Evolutionary conservation across 129 eudicot species (phyloP).

Genomic region (Glebionis coronaria): DNA sequence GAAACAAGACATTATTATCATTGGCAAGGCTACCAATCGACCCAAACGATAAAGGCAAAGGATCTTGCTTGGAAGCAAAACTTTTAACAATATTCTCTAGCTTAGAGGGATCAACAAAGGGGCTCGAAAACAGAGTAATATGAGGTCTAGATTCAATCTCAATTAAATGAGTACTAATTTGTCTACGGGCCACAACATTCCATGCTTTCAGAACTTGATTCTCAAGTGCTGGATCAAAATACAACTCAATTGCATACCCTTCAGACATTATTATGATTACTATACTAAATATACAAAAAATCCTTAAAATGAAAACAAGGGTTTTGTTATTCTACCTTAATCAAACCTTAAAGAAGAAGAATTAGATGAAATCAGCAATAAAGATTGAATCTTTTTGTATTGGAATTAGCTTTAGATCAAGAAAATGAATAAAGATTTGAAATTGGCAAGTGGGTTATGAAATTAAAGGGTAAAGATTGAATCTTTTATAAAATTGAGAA

Average conservation of each 20-base stretch:
- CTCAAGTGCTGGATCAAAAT: conserved; percentile 97
- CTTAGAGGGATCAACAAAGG: conserved; percentile 64
- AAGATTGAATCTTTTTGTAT: conserved; percentile 6
- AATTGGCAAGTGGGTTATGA: neutral
- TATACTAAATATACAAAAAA: conserved; percentile 5
- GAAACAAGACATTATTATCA: conserved; percentile 67
- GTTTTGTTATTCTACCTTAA: conserved; percentile 1
- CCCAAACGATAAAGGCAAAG: conserved; percentile 67
- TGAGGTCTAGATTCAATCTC: conserved; percentile 98
- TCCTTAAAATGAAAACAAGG: neutral
- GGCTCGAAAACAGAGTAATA: conserved; percentile 76
- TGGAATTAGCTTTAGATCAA: conserved; percentile 9
- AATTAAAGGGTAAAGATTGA: conserved; percentile 18
- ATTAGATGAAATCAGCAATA: conserved; percentile 15
- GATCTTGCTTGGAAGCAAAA: conserved; percentile 77
- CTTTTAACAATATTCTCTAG: conserved; percentile 61
- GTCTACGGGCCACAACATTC: conserved; percentile 93
- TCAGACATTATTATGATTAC: conserved; percentile 56
- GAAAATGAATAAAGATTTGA: conserved; percentile 1
- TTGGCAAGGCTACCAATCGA: conserved; percentile 80
- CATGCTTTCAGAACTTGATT: conserved; percentile 95
- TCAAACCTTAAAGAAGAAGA: neutral
- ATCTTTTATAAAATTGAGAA: conserved; percentile 27
- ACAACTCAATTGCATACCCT: conserved; percentile 92
- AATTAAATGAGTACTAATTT: conserved; percentile 95